Evolutionary conservation across 2,329 filamentous ascomycete genomes (phyloP).

Genomic region (Emmonsiellopsis sp.): DNA sequence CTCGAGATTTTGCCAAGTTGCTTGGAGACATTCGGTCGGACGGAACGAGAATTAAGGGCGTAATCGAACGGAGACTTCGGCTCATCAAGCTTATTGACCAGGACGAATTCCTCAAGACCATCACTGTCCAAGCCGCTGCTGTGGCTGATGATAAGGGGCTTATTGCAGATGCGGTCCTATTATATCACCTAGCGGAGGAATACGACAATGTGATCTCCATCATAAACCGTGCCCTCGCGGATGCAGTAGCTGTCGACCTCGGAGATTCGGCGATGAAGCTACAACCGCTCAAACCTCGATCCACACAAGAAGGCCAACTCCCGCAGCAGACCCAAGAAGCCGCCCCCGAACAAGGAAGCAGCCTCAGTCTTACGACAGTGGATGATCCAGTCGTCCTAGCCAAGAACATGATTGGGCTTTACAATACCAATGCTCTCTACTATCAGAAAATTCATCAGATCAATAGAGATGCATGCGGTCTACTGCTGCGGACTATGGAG

Average conservation of each 20-base stretch:
- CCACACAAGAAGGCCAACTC: constrained; percentile 16
- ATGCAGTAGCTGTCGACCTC: constrained; percentile 68
- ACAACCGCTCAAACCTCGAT: constrained; percentile 68
- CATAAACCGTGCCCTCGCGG: constrained; percentile 80
- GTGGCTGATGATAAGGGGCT: constrained; percentile 92
- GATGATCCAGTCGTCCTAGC: constrained; percentile 59
- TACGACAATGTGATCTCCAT: constrained; percentile 91
- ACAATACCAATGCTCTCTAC: constrained; percentile 53
- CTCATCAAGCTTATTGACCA: constrained; percentile 74
- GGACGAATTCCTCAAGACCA: constrained; percentile 78
- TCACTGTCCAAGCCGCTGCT: constrained; percentile 83
- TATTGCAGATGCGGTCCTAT: constrained; percentile 82
- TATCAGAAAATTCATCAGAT: constrained; percentile 49
- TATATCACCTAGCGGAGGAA: constrained; percentile 91
- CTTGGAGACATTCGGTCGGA: constrained; percentile 85
- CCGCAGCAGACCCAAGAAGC: constrained; percentile 30
- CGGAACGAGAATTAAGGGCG: constrained; percentile 73
- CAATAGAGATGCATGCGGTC: constrained; percentile 51
- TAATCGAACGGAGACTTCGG: constrained; percentile 74
- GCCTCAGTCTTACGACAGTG: constrained; percentile 55
- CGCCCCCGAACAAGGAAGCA: constrained; percentile 34
- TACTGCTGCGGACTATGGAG: constrained; percentile 52
- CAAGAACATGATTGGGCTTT: constrained; percentile 53
- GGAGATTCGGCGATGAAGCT: constrained; percentile 71
- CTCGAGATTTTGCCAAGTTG: constrained; percentile 86